Evolutionary conservation across 1,139 yeast genomes (phyloP).

Genomic region (Diutina siamensis): DNA sequence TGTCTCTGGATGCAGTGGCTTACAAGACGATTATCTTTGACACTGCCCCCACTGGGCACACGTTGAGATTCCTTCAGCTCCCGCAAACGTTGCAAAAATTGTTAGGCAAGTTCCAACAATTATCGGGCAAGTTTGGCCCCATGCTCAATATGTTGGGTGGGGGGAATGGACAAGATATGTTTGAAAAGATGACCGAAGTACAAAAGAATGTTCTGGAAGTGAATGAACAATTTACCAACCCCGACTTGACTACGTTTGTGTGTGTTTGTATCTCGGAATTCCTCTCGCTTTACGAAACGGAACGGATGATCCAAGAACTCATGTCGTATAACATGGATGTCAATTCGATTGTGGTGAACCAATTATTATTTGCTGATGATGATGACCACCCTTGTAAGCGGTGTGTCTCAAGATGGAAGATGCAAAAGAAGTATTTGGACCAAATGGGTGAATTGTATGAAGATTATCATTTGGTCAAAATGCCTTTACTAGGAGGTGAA

Average conservation of each 20-base stretch:
- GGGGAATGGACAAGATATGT: constrained; percentile 55
- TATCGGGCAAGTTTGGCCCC: constrained; percentile 84
- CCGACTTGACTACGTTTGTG: constrained; percentile 90
- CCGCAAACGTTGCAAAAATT: constrained; percentile 87
- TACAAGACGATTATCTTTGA: constrained; percentile 90
- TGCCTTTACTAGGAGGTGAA: constrained; percentile 90
- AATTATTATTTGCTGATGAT: constrained; percentile 74
- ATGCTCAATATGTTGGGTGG: constrained; percentile 72
- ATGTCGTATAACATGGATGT: constrained; percentile 93
- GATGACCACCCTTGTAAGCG: constrained; percentile 65
- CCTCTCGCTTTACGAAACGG: constrained; percentile 89
- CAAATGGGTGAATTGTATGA: constrained; percentile 91
- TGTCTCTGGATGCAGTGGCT: constrained; percentile 24
- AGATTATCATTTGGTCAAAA: constrained; percentile 88
- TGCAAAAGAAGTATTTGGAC: constrained; percentile 89
- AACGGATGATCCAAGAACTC: constrained; percentile 92
- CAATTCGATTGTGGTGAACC: constrained; percentile 90
- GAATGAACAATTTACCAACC: constrained; percentile 88
- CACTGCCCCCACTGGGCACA: constrained; percentile 98
- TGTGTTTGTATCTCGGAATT: constrained; percentile 97
- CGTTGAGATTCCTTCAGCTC: constrained; percentile 83
- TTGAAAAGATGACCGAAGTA: constrained; percentile 71
- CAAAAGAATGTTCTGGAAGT: constrained; percentile 79
- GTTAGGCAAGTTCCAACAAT: constrained; percentile 73
- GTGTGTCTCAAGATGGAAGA: constrained; percentile 86